Conservation (phyloP, 352 stramenopile genomes). For the Phytophthora citrophthora region DNA sequence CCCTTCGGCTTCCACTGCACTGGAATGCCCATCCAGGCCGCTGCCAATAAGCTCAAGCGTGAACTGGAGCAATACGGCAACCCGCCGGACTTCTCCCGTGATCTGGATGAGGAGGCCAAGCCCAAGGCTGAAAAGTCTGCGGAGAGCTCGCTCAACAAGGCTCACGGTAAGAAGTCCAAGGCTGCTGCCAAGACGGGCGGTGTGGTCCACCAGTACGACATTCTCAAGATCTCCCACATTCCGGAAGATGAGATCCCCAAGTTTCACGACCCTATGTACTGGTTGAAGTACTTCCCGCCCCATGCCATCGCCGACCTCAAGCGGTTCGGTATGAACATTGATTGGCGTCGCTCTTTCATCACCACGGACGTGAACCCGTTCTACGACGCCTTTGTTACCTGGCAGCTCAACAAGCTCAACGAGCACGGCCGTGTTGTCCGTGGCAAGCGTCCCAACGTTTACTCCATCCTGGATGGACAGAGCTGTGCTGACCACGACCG, state of each 20-base stretch:
- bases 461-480: conserved; percentile 98
- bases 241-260: conserved; percentile 95
- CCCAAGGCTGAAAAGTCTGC: conserved; percentile 65
- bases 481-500: conserved; percentile 99
- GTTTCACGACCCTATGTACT: conserved; percentile 98
- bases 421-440: conserved; percentile 89
- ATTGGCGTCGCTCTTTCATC: conserved; percentile 99
- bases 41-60: conserved; percentile 99
- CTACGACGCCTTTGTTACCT: conserved; percentile 99
- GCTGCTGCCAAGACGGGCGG: conserved; percentile 97
- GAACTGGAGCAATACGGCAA: conserved; percentile 96
- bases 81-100: conserved; percentile 91
- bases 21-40: conserved; percentile 99
- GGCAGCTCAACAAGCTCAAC: conserved; percentile 98
- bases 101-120: conserved; percentile 15
- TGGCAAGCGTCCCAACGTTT: conserved; percentile 99
- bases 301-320: conserved; percentile 97
- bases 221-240: conserved; percentile 95
- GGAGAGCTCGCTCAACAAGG: conserved; percentile 82
- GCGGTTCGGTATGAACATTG: conserved; percentile 96
- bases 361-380: conserved; percentile 99
- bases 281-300: conserved; percentile 99
- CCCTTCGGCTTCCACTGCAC: conserved; percentile 99
- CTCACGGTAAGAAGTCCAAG: conserved; percentile 98
- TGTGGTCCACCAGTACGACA: conserved; percentile 98